Conservation (phyloP, 1,284 basidiomycete species). For the Ceraceosorus bombacis region DNA sequence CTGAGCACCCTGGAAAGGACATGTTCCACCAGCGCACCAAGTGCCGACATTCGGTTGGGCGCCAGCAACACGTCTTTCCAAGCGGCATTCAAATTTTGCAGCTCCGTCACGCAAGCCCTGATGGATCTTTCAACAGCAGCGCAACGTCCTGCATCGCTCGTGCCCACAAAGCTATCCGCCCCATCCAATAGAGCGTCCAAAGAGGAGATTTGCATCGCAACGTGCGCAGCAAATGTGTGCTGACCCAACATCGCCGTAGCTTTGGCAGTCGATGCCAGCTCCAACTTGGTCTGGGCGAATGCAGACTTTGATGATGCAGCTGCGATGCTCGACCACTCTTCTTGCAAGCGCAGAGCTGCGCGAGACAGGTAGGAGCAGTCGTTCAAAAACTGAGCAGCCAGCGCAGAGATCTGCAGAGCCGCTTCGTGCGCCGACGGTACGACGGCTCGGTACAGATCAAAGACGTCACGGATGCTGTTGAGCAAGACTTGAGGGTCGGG, state of each 20-base stretch:
- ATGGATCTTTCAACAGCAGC: slow-evolving; percentile 69
- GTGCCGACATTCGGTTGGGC: slow-evolving; percentile 34
- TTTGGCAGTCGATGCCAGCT: slow-evolving; percentile 25
- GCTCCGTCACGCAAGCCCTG: slow-evolving; percentile 60
- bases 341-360: slow-evolving; percentile 1
- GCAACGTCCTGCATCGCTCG: slow-evolving; percentile 66
- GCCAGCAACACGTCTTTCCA: slow-evolving; percentile 60
- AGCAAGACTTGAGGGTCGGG: not conserved
- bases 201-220: slow-evolving; percentile 50
- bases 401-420: slow-evolving; percentile 57
- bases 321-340: not conserved
- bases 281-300: slow-evolving; percentile 6
- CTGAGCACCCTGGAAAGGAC: slow-evolving; percentile 64
- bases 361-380: slow-evolving; percentile 58
- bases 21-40: slow-evolving; percentile 69
- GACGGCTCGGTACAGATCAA: slow-evolving; percentile 74
- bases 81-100: slow-evolving; percentile 60
- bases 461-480: slow-evolving; percentile 51
- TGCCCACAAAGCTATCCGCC: slow-evolving; percentile 65
- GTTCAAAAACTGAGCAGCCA: slow-evolving; percentile 74
- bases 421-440: slow-evolving; percentile 64
- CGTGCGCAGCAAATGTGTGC: slow-evolving; percentile 31
- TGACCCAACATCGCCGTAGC: slow-evolving; percentile 23
- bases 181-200: slow-evolving; percentile 57
- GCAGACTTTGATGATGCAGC: not conserved